These are phyloP conservation scores for Eruca vesicaria DNA, from an alignment of 441 rosid species.

Conservation along the genomic window DNA sequence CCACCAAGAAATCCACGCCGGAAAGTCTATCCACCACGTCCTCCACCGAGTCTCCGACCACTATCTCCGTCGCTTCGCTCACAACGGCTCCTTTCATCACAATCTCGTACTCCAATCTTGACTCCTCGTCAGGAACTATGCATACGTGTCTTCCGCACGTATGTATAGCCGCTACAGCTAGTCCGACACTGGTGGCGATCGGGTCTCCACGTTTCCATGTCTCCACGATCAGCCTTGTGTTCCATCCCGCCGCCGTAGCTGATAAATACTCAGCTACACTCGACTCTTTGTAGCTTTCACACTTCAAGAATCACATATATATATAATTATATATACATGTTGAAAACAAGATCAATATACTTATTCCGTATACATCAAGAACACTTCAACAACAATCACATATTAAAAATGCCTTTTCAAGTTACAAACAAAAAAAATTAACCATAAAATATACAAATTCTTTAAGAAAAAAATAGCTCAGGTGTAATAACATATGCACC, in stretches of 20 bases:
- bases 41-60: slow-evolving; percentile 48
- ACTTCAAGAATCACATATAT: slow-evolving; percentile 30
- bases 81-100: slow-evolving; percentile 38
- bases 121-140: slow-evolving; percentile 58
- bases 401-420: background rate
- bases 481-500: slow-evolving; percentile 1
- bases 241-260: slow-evolving; percentile 91
- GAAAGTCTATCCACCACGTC: slow-evolving; percentile 44
- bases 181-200: slow-evolving; percentile 59
- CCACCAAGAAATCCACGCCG: slow-evolving; percentile 75
- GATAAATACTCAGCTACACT: slow-evolving; percentile 74
- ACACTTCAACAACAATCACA: background rate
- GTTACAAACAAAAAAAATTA: too few relatives aligned
- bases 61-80: slow-evolving; percentile 24
- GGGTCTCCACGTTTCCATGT: slow-evolving; percentile 66
- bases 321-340: background rate
- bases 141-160: slow-evolving; percentile 74
- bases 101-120: slow-evolving; percentile 49
- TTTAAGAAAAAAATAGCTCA: background rate
- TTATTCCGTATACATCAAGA: background rate
- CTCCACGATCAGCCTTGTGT: slow-evolving; percentile 65
- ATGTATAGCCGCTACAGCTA: slow-evolving; percentile 63
- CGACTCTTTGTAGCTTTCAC: slow-evolving; percentile 45
- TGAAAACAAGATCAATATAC: background rate
- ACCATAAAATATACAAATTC: background rate